Evolutionary conservation across 768 basidiomycete genomes (phyloP), one percentile per base, ranked within the genome.

Genomic region (Leccinum rimulosum): DNA sequence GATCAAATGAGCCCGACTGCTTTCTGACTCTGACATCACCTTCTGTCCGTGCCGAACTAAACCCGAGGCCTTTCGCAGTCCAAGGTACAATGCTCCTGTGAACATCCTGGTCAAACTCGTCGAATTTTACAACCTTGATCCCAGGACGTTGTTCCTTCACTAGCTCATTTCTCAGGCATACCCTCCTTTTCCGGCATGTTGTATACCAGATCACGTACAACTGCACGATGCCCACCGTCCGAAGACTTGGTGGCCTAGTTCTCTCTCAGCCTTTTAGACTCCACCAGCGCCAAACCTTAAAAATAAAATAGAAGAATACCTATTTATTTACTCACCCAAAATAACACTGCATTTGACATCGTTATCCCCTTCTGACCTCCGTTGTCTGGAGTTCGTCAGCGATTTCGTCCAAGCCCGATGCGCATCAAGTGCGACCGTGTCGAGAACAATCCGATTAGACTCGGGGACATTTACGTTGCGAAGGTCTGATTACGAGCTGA

Each of bases 151-250:
- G 31, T 45, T 49, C 49, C 10, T 15, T 30, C 35, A 28, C 19
- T 3, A 33, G 33, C 40, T 47, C 17, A 12, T 61, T 74, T 74
- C 73, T 64, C 69, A 69, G 59, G 69, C 69, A 54, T 50, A 35
- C 43, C 25, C 47, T 43, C 60, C 58, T 51, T 69, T 63, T 55
- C 50, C 43, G 54, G 56, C 50, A 50, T 52, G 61, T 56, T 27
- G 63, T 60, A 63, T 56, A 48, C 59, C 50, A 54, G 27, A 73
- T 73, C 64, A 74, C 69, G 69, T 73, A 73, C 63, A 60, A 60
- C 35, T 54, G 43, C 58, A 50, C 52, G 28, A 35, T 61, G 45
- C 48, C 50, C 52, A 48, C 22, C 50, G 60, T 60, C 64, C 68
- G 59, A 8, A 33, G 19, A 27, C 10, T 31, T 45, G 38, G 45